Evolutionary conservation across 2,329 filamentous ascomycete genomes (phyloP).

Genomic region (Stagonosporopsis cucurbitacearum): DNA sequence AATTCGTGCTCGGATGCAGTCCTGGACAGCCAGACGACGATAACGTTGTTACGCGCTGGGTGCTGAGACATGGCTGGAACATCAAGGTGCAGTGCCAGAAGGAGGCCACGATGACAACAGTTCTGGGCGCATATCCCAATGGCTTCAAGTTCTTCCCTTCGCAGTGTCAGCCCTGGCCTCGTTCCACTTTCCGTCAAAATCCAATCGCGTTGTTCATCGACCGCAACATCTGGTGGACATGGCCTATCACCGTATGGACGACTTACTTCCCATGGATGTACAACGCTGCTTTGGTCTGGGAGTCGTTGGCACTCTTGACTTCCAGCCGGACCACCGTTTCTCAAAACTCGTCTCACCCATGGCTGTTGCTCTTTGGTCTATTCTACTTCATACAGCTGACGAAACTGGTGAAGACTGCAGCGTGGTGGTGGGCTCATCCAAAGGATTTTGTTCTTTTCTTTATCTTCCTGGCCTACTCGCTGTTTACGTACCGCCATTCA

Average conservation of each 20-base stretch:
- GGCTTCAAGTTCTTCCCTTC: constrained; percentile 29
- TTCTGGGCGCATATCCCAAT: constrained; percentile 38
- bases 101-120: constrained; percentile 59
- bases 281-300: constrained; percentile 34
- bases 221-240: constrained; percentile 33
- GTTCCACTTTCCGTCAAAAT: constrained; percentile 34
- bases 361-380: constrained; percentile 1
- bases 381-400: constrained; percentile 24
- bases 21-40: constrained; percentile 42
- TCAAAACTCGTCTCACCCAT: constrained; percentile 3
- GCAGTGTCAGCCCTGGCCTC: constrained; percentile 38
- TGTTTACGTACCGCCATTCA: constrained; percentile 30
- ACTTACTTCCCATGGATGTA: constrained; percentile 37
- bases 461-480: constrained; percentile 23
- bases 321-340: constrained; percentile 19
- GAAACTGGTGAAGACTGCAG: constrained; percentile 31
- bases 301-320: constrained; percentile 17
- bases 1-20: constrained; percentile 28
- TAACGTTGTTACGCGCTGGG: constrained; percentile 60
- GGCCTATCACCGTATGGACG: constrained; percentile 32
- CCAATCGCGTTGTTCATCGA: constrained; percentile 29
- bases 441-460: constrained; percentile 31
- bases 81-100: constrained; percentile 61
- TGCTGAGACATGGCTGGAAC: constrained; percentile 55
- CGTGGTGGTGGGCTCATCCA: constrained; percentile 30